Percentiles rank a stretch among this genome's conserved stretches.
Evolutionary conservation across 441 rosid species (phyloP).

Genomic region (Oxalis stricta): DNA sequence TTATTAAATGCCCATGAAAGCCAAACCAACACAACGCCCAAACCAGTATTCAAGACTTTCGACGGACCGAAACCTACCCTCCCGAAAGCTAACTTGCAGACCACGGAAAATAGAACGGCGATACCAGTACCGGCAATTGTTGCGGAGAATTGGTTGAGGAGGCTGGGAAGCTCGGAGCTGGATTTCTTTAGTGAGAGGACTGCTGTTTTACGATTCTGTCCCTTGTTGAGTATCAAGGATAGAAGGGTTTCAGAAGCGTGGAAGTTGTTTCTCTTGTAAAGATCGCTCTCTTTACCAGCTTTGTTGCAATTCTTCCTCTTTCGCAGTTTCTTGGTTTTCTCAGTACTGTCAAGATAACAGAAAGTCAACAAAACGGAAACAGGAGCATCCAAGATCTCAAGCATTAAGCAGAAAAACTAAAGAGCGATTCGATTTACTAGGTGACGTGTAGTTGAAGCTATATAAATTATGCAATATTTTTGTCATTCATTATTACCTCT

Average conservation of each 20-base stretch:
- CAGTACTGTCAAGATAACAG: constrained; percentile 27
- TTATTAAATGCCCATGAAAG: constrained; percentile 63
- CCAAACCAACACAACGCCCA: constrained; percentile 78
- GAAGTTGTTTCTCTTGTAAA: constrained; percentile 54
- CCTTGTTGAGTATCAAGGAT: constrained; percentile 54
- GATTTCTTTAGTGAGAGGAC: constrained; percentile 61
- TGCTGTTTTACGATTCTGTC: constrained; percentile 28
- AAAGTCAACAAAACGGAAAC: background rate
- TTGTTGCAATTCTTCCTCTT: constrained; percentile 44
- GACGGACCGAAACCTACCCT: constrained; percentile 47
- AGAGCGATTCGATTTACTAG: too few relatives aligned
- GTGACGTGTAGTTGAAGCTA: background rate
- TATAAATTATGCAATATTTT: too few relatives aligned
- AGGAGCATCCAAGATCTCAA: too few relatives aligned
- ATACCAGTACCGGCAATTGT: constrained; percentile 80
- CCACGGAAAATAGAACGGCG: constrained; percentile 60
- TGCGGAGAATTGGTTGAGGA: constrained; percentile 59
- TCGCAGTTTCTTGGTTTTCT: constrained; percentile 47
- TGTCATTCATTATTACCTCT: too few relatives aligned
- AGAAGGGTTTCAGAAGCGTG: constrained; percentile 81
- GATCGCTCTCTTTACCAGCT: constrained; percentile 34
- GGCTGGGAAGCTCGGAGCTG: constrained; percentile 66
- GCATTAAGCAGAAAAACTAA: too few relatives aligned
- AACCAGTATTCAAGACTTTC: constrained; percentile 47
- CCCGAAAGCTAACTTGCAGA: constrained; percentile 41